phyloP scores from a whole-genome alignment of 202 grass and related monocot species.

The Elaeis oleifera region DNA sequence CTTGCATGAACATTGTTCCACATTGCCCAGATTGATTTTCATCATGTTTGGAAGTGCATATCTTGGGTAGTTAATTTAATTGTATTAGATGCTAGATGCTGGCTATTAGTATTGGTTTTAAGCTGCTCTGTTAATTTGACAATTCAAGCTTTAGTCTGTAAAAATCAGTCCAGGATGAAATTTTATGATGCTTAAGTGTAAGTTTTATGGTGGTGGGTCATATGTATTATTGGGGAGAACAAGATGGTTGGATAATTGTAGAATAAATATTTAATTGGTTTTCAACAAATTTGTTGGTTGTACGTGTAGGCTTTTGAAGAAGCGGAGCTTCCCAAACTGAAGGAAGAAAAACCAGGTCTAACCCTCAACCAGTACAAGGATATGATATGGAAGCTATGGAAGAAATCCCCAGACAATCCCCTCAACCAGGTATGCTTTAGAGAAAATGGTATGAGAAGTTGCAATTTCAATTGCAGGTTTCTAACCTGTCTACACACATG shows the following conservation, averaged over 20 bases:
- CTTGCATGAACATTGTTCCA: too few species aligned
- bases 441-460: too few species aligned
- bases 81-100: not conserved
- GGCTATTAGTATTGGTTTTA: not conserved
- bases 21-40: too few species aligned
- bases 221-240: too few species aligned
- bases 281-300: not conserved
- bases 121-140: not conserved
- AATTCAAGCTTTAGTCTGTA: not conserved
- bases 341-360: constrained; percentile 95
- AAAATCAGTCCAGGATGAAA: too few species aligned
- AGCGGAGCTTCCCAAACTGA: constrained; percentile 83
- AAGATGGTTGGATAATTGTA: too few species aligned
- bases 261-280: too few species aligned
- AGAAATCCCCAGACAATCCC: constrained; percentile 96
- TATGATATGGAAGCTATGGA: constrained; percentile 99
- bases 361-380: constrained; percentile 95
- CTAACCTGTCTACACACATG: too few species aligned
- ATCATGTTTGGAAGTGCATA: not conserved
- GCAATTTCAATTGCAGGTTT: too few species aligned
- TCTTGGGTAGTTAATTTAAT: not conserved
- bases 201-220: too few species aligned
- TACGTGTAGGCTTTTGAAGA: constrained; percentile 78
- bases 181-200: too few species aligned
- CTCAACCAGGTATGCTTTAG: constrained; percentile 67